Evolutionary conservation across 495 filamentous ascomycete species (phyloP), one percentile per base, ranked within the genome.

Genomic region (Bathelium albidoporum): DNA sequence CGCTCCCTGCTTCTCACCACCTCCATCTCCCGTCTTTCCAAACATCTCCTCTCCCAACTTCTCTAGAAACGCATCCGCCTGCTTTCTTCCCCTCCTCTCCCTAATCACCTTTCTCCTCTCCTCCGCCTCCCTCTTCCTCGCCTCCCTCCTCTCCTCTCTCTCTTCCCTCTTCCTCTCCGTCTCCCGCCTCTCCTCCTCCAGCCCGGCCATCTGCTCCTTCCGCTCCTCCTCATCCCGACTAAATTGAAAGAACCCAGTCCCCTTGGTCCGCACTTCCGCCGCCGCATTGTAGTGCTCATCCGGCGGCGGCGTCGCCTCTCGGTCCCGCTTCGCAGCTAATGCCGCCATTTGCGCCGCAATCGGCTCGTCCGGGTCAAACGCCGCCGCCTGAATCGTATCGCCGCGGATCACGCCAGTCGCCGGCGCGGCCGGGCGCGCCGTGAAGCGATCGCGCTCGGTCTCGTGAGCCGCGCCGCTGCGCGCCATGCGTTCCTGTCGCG

Each of bases 241-340:
- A 71, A 98, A 97, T 34, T 81, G 80, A 72, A 91, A 97, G 72
- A 96, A 98, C 0, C 91, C 95, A 7, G 88, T 87, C 0, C 94
- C 95, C 70, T 92, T 93, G 43, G 84, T 89, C 59, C 94, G 78
- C 32, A 94, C 85, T 80, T 97, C 94, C 61, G 76, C 78, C 63
- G 78, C 82, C 0, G 90, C 89, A 75, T 96, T 87, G 74, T 96
- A 98, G 72, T 97, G 95, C 72, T 76, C 76, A 55, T 85, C 81
- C 14, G 84, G 83, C 24, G 91, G 90, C 61, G 91, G 91, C 58
- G 91, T 95, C 12, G 83, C 72, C 55, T 82, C 84, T 31, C 84
- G 79, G 72, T 96, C 91, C 22, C 91, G 79, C 68, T 87, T 86
- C 62, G 78, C 73, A 18, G 91, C 92, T 1, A 94, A 76, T 22